Conservation (phyloP, 2,329 filamentous ascomycete genomes). For the Monosporascus sp. region DNA sequence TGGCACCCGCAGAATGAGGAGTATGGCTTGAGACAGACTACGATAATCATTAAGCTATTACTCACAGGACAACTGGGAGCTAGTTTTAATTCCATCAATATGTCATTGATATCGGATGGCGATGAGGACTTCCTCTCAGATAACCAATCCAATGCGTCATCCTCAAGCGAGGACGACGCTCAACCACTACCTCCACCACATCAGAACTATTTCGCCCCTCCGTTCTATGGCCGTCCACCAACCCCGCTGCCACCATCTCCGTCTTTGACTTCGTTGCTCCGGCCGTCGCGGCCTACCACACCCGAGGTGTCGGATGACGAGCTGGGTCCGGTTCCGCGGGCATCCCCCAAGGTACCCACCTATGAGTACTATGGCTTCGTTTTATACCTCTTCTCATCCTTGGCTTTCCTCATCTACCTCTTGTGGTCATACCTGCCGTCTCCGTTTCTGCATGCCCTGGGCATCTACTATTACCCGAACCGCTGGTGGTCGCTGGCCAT, state of each 20-base stretch:
- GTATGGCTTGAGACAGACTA: no score
- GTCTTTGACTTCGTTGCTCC: constrained; percentile 83
- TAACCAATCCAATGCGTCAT: constrained; percentile 22
- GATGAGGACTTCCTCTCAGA: constrained; percentile 22
- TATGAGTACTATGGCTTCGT: constrained; percentile 99
- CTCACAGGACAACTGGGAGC: background rate
- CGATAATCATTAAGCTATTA: no score
- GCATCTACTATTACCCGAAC: constrained; percentile 95
- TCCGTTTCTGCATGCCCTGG: constrained; percentile 84
- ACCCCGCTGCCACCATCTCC: constrained; percentile 90
- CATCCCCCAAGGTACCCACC: constrained; percentile 90
- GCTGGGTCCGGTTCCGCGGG: constrained; percentile 70
- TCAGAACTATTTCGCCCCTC: constrained; percentile 63
- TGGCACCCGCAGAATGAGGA: no score
- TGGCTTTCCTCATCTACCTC: constrained; percentile 69
- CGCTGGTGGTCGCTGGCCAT: constrained; percentile 96
- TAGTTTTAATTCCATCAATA: constrained; percentile 2
- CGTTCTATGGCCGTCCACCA: constrained; percentile 96
- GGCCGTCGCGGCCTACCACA: constrained; percentile 86
- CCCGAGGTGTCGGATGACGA: constrained; percentile 90
- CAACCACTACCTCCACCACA: constrained; percentile 40
- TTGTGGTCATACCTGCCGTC: constrained; percentile 89
- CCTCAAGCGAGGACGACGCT: constrained; percentile 25
- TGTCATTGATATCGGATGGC: constrained; percentile 22
- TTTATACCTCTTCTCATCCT: constrained; percentile 81